Percentiles rank a stretch among this genome's conserved stretches.
Conservation (phyloP, 257 asterid species). For the Linderniella brevidens region DNA sequence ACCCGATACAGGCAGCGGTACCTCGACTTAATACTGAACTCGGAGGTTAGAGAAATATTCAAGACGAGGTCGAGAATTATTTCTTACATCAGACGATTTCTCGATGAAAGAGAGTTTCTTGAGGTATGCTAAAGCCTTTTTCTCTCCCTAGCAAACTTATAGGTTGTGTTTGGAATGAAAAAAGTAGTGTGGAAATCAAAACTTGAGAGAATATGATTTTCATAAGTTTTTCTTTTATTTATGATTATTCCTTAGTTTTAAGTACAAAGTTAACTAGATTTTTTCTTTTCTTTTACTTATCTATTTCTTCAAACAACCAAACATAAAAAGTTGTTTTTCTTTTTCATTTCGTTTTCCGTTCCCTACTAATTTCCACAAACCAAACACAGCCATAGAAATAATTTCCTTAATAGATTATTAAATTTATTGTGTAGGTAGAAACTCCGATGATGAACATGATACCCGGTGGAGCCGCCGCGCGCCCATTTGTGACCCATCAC, state of each 20-base stretch:
- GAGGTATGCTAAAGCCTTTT: conserved; percentile 30
- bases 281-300: no score
- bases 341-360: no score
- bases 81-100: conserved; percentile 44
- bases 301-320: no score
- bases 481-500: conserved; percentile 85
- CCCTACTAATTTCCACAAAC: no score
- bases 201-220: no score
- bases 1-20: conserved; percentile 82
- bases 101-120: conserved; percentile 50
- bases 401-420: conserved; percentile 5
- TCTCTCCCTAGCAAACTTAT: no score
- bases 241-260: no score
- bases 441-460: conserved; percentile 89
- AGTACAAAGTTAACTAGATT: no score
- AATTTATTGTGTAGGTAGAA: conserved; percentile 41
- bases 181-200: no score
- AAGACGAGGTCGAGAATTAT: conserved; percentile 59
- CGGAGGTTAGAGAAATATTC: conserved; percentile 64
- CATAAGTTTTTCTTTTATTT: no score
- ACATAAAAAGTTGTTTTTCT: no score
- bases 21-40: conserved; percentile 69
- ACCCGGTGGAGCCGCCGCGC: conserved; percentile 88
- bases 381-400: not conserved
- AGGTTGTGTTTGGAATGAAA: no score